These are phyloP conservation scores for Dactylonectria macrodidyma DNA, from an alignment of 2,329 filamentous ascomycete genomes.

Conservation along the genomic window DNA sequence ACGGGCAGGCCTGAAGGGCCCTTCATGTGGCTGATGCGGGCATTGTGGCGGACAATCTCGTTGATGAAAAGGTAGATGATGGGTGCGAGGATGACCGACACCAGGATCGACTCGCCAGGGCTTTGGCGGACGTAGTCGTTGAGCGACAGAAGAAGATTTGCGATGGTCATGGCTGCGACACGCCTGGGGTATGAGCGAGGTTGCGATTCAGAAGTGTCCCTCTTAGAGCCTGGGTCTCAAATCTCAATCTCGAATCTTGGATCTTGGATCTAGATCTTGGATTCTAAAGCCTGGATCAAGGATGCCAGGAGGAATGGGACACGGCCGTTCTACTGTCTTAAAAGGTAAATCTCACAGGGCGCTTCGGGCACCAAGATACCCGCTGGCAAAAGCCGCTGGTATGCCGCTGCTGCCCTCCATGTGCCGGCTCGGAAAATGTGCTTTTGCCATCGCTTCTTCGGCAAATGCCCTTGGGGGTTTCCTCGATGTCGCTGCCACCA, in stretches of 20 bases:
- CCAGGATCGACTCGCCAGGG: constrained; percentile 39
- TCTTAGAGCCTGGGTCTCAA: not conserved
- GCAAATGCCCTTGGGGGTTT: not conserved
- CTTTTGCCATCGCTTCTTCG: not conserved
- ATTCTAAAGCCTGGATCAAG: not conserved
- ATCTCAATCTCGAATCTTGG: too few relatives aligned
- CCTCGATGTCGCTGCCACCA: not conserved
- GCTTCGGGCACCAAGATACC: not conserved
- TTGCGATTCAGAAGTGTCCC: constrained; percentile 2
- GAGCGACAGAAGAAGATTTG: constrained; percentile 40
- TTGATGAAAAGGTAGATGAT: constrained; percentile 64
- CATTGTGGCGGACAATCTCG: constrained; percentile 61
- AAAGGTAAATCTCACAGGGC: not conserved
- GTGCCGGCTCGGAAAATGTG: constrained; percentile 1
- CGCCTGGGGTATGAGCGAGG: not conserved
- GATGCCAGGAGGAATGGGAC: constrained; percentile 4
- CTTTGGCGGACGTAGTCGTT: constrained; percentile 40
- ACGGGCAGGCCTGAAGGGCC: constrained; percentile 67
- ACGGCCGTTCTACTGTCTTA: not conserved
- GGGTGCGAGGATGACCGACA: constrained; percentile 49
- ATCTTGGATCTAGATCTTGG: too few relatives aligned
- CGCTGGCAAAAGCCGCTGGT: not conserved
- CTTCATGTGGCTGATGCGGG: constrained; percentile 61
- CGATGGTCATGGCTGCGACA: constrained; percentile 46
- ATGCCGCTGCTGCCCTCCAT: not conserved